A percentile compares a stretch with the other conserved stretches of the same genome.
Evolutionary conservation across 2,329 filamentous ascomycete genomes (phyloP).

Genomic region (Colletotrichum lini): DNA sequence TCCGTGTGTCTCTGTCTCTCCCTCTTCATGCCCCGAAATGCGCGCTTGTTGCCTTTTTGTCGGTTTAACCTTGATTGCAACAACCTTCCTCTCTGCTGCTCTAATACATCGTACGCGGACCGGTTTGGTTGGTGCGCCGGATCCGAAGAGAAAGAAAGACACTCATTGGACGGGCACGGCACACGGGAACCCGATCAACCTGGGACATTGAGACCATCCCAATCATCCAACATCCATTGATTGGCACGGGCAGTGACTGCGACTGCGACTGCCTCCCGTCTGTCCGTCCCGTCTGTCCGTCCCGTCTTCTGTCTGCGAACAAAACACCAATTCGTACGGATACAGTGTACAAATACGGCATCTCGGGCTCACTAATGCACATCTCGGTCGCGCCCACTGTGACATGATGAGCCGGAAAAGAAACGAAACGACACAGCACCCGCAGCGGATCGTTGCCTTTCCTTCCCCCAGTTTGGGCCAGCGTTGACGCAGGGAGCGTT

Average conservation of each 20-base stretch:
- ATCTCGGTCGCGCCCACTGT: neutral
- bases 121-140: constrained; percentile 9
- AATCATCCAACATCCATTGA: neutral
- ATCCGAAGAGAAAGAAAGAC: constrained; percentile 20
- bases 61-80: constrained; percentile 25
- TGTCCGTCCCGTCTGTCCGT: neutral
- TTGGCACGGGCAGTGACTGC: too few relatives aligned
- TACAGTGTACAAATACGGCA: too few relatives aligned
- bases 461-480: constrained; percentile 14
- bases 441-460: constrained; percentile 9
- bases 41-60: neutral
- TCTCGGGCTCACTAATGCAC: constrained; percentile 6
- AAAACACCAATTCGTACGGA: too few relatives aligned
- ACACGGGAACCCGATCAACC: neutral
- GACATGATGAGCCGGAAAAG: constrained; percentile 5
- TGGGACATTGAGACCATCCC: neutral
- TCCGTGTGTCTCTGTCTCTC: neutral
- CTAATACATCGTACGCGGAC: constrained; percentile 9
- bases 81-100: neutral
- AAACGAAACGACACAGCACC: constrained; percentile 14
- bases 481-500: constrained; percentile 38
- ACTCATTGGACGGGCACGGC: constrained; percentile 3
- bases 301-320: neutral
- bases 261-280: neutral
- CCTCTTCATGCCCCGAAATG: neutral